Percentiles rank a stretch among this genome's conserved stretches.
Conservation (phyloP, 140 eudicot genomes). For the Oenanthe javanica region DNA sequence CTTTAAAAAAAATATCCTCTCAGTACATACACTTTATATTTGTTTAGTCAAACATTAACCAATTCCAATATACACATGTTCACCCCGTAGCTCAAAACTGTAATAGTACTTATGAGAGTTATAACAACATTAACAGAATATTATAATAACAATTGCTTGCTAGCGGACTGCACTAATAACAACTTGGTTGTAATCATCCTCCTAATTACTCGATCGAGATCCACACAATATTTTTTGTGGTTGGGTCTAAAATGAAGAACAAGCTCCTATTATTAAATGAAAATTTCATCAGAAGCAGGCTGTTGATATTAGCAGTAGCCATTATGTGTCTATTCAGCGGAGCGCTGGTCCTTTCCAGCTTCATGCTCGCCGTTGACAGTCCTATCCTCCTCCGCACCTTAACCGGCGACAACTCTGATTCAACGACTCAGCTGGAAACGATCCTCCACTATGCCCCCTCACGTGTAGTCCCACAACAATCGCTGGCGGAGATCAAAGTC, state of each 20-base stretch:
- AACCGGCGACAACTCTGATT: constrained; percentile 40
- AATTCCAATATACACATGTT: background rate
- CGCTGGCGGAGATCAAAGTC: constrained; percentile 36
- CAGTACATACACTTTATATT: background rate
- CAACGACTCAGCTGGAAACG: constrained; percentile 42
- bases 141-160: background rate
- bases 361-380: constrained; percentile 18
- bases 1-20: background rate
- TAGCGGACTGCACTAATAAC: background rate
- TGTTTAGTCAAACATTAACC: background rate
- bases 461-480: constrained; percentile 60
- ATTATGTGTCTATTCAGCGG: constrained; percentile 24
- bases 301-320: constrained; percentile 20
- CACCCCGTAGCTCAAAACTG: background rate
- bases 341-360: constrained; percentile 21
- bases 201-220: background rate
- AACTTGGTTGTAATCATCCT: background rate
- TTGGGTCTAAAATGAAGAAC: constrained; percentile 16
- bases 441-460: constrained; percentile 85
- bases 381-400: constrained; percentile 29
- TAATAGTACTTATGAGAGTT: background rate
- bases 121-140: too few species aligned
- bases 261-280: constrained; percentile 22
- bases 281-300: constrained; percentile 21
- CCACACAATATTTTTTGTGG: background rate